Evolutionary conservation across 345 rosid species (phyloP).

Genomic region (Gynandropsis gynandra): DNA sequence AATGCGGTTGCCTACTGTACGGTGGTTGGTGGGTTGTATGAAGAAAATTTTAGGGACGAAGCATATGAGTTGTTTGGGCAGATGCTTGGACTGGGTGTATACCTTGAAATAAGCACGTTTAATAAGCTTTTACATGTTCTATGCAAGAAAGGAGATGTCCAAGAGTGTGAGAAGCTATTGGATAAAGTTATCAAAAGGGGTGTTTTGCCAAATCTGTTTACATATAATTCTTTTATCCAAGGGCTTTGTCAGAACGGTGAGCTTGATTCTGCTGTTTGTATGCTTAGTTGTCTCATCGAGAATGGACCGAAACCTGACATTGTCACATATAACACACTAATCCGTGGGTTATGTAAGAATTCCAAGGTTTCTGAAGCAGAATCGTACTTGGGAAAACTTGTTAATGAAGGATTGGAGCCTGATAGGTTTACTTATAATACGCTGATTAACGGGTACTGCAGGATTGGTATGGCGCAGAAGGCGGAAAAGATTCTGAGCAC

Average conservation of each 20-base stretch:
- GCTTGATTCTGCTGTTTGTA: constrained; percentile 45
- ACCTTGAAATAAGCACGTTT: constrained; percentile 49
- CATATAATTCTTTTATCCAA: constrained; percentile 67
- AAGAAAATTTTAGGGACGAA: constrained; percentile 38
- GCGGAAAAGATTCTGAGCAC: constrained; percentile 60
- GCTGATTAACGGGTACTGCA: constrained; percentile 68
- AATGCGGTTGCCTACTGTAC: constrained; percentile 82
- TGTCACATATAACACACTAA: constrained; percentile 71
- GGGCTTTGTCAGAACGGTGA: constrained; percentile 73
- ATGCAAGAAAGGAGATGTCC: constrained; percentile 63
- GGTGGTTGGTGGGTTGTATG: constrained; percentile 64
- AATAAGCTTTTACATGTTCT: constrained; percentile 80
- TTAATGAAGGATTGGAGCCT: constrained; percentile 69
- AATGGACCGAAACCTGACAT: constrained; percentile 69
- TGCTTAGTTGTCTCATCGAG: constrained; percentile 45
- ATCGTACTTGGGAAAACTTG: constrained; percentile 66
- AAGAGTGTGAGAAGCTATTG: constrained; percentile 66
- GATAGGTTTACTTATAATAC: constrained; percentile 71
- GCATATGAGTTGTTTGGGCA: constrained; percentile 67
- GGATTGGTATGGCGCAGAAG: constrained; percentile 48
- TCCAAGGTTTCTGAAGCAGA: constrained; percentile 62
- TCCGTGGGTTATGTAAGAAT: constrained; percentile 69
- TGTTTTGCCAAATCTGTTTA: constrained; percentile 63
- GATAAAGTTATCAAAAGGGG: constrained; percentile 73
- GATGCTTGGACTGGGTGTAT: constrained; percentile 56